Conservation (phyloP, 2,329 filamentous ascomycete genomes). For the Ophiocordyceps camponoti-leonardi region DNA sequence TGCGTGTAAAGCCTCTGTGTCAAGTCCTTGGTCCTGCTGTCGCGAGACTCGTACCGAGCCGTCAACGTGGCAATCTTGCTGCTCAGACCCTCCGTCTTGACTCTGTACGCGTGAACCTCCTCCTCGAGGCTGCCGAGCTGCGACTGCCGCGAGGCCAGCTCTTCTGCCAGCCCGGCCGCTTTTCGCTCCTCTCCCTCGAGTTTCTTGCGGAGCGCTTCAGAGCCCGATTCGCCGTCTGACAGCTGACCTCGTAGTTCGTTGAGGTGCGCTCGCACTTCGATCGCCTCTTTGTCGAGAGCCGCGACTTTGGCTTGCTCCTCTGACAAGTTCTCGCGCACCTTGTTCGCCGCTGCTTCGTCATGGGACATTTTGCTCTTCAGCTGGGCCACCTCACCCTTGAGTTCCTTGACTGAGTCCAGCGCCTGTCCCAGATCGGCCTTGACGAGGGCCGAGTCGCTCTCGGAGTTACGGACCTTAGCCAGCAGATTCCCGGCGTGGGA, state of each 20-base stretch:
- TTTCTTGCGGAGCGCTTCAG: slow-evolving; percentile 57
- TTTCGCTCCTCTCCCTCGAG: slow-evolving; percentile 61
- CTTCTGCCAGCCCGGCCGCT: slow-evolving; percentile 47
- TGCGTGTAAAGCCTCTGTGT: slow-evolving; percentile 71
- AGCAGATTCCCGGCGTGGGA: slow-evolving; percentile 39
- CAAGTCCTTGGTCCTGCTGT: slow-evolving; percentile 60
- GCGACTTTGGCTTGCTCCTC: slow-evolving; percentile 34
- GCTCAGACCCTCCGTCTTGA: slow-evolving; percentile 41
- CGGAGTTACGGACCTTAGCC: slow-evolving; percentile 40
- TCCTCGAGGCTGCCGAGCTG: slow-evolving; percentile 60
- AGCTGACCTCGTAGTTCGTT: slow-evolving; percentile 52
- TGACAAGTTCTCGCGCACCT: slow-evolving; percentile 34
- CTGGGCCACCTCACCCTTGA: slow-evolving; percentile 39
- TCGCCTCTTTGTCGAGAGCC: slow-evolving; percentile 38
- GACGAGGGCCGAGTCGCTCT: slow-evolving; percentile 41
- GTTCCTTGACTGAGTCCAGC: slow-evolving; percentile 32
- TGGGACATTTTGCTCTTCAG: slow-evolving; percentile 32
- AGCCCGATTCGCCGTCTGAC: slow-evolving; percentile 68
- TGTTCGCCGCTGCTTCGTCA: slow-evolving; percentile 32
- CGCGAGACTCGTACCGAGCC: slow-evolving; percentile 50
- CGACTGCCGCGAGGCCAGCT: slow-evolving; percentile 60
- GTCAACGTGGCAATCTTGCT: slow-evolving; percentile 31
- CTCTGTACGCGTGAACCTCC: slow-evolving; percentile 51
- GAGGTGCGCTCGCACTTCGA: slow-evolving; percentile 53
- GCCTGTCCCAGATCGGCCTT: slow-evolving; percentile 46